Evolutionary conservation across 176 grass and related monocot genomes (phyloP), one percentile per base, ranked within the genome.

Genomic region (Zoysia pacifica): DNA sequence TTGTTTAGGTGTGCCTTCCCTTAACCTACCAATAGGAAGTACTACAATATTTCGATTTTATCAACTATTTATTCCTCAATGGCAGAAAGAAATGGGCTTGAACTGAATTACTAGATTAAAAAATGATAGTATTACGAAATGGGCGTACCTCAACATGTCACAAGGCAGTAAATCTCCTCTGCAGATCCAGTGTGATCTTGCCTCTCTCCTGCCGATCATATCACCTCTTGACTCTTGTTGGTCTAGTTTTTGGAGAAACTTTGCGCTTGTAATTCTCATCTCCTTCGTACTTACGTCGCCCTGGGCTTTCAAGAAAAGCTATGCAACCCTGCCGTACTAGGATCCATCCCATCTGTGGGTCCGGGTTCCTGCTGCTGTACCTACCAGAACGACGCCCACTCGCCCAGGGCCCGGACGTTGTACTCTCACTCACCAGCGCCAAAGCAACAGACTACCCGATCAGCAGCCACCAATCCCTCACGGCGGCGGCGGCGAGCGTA

Each of bases 221-320:
- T 15, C n/a, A 48, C 16, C 18, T 52, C 18, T 78, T 78, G 6
- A 9, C 18, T 52, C 18, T 78, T 78, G 6, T 37, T 65, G 14
- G 35, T 19, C 67, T 53, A 46, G 48, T 10, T 38, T 54, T 62
- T 11, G 55, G 18, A 87, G 16, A 18, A 73, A 48, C 20, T 36
- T 9, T 2, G 71, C 39, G 9, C 56, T 48, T 36, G 67, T 45
- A n/a, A 11, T 45, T 16, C 16, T 2, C 12, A 38, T 48, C 49
- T 8, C 5, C 19, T 54, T 37, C 15, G 28, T 28, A 28, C 28
- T 28, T 28, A 28, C 28, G 4, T 13, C 7, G 51, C 9, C 15
- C 71, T 74, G 71, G 58, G 28, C 48, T 65, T 67, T 18, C 44
- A 81, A 75, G 70, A 53, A 75, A 79, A n/a, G 42, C 6, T 52